Percentiles rank a stretch among this genome's conserved stretches.
Evolutionary conservation across 176 grass and related monocot genomes (phyloP).

Genomic region (Cenchrus americanus): DNA sequence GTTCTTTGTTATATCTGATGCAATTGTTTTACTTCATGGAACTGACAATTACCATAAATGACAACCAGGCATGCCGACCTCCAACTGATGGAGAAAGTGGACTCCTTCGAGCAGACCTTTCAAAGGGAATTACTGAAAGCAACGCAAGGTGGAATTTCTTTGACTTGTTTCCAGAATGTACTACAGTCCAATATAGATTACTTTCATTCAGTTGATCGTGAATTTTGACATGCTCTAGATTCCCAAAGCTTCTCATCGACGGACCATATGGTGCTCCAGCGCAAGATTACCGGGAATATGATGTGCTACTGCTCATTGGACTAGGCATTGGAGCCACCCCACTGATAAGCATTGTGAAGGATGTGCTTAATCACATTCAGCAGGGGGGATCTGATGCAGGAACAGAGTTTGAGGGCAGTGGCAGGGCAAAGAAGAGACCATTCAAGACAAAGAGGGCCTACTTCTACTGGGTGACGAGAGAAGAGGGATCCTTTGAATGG

Average conservation of each 20-base stretch:
- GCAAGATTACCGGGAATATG: conserved; percentile 90
- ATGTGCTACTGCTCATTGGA: conserved; percentile 83
- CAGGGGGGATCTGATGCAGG: conserved; percentile 48
- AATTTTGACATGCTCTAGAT: conserved; percentile 49
- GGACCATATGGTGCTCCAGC: conserved; percentile 92
- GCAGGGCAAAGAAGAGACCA: conserved; percentile 46
- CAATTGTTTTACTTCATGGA: conserved; percentile 15
- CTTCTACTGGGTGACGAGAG: conserved; percentile 96
- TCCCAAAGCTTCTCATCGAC: conserved; percentile 82
- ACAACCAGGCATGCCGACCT: conserved; percentile 71
- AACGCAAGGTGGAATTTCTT: conserved; percentile 47
- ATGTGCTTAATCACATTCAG: conserved; percentile 88
- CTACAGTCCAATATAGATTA: background rate
- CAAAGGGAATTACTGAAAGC: conserved; percentile 42
- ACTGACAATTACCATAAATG: conserved; percentile 3
- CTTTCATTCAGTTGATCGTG: background rate
- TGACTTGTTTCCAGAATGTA: background rate
- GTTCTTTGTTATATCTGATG: background rate
- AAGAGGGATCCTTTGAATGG: conserved; percentile 95
- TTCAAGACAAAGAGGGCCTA: conserved; percentile 88
- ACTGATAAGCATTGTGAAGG: conserved; percentile 96
- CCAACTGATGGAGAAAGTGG: conserved; percentile 72
- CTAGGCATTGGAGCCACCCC: conserved; percentile 95
- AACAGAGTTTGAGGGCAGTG: conserved; percentile 34
- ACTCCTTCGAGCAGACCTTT: conserved; percentile 80